A percentile compares a stretch with the other conserved stretches of the same genome.
Conservation (phyloP, 805 yeast genomes). For the Nakazawaea holstii region DNA sequence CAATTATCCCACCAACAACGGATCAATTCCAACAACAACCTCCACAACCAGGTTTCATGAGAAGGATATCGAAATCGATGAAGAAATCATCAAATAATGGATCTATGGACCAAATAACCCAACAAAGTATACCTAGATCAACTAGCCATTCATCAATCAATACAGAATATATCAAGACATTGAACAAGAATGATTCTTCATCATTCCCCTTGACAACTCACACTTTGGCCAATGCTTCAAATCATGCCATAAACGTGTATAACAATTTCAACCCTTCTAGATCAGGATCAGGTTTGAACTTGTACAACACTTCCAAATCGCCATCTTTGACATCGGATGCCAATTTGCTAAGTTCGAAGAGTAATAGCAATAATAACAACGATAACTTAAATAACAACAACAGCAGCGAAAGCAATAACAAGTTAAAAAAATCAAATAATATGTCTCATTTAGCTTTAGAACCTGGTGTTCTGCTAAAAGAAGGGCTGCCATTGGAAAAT, state of each 20-base stretch:
- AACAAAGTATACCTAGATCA: not conserved
- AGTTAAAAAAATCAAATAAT: not conserved
- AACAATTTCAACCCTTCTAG: slow-evolving; percentile 17
- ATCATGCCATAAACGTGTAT: slow-evolving; percentile 21
- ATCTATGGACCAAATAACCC: not conserved
- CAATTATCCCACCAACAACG: not conserved
- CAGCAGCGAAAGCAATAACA: not conserved
- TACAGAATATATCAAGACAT: slow-evolving; percentile 20
- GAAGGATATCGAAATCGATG: not conserved
- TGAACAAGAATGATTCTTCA: slow-evolving; percentile 26
- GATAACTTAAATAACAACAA: not conserved
- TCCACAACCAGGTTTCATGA: not conserved
- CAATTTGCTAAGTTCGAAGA: not conserved
- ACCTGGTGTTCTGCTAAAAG: too few relatives aligned
- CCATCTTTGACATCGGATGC: not conserved
- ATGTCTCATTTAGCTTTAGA: not conserved
- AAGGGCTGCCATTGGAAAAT: too few relatives aligned
- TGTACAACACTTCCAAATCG: not conserved
- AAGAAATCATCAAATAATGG: not conserved
- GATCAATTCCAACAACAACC: not conserved
- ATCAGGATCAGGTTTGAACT: slow-evolving; percentile 16
- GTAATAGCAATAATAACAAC: not conserved
- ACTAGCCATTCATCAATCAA: slow-evolving; percentile 1
- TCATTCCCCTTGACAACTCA: slow-evolving; percentile 25
- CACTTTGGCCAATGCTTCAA: slow-evolving; percentile 19